These are phyloP conservation scores for Rhizopogon vesiculosus DNA, from an alignment of 768 basidiomycete genomes.

Conservation along the genomic window DNA sequence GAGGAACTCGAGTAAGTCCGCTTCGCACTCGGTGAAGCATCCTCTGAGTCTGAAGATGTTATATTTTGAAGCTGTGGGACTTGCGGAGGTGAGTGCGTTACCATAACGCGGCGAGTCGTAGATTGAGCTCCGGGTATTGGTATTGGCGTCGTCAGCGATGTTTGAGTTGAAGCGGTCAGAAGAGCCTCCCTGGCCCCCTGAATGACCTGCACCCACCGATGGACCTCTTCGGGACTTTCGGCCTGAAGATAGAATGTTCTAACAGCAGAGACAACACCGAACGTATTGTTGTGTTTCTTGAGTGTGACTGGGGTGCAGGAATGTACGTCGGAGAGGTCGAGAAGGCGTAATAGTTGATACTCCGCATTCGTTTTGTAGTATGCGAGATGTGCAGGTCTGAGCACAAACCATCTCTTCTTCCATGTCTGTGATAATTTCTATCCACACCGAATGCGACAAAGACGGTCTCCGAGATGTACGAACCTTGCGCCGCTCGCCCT, in stretches of 20 bases:
- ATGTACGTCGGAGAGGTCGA: slow-evolving; percentile 86
- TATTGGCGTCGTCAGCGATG: slow-evolving; percentile 42
- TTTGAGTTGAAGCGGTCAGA: slow-evolving; percentile 58
- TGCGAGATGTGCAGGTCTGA: slow-evolving; percentile 86
- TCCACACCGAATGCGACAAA: slow-evolving; percentile 1
- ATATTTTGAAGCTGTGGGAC: slow-evolving; percentile 40
- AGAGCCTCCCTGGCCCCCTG: slow-evolving; percentile 69
- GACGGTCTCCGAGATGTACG: slow-evolving; percentile 16
- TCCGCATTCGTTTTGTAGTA: slow-evolving; percentile 97
- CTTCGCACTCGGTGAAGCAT: slow-evolving; percentile 47
- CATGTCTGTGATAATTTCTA: slow-evolving; percentile 62
- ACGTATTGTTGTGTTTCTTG: slow-evolving; percentile 85
- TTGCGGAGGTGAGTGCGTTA: slow-evolving; percentile 47
- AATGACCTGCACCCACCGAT: slow-evolving; percentile 80
- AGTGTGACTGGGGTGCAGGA: slow-evolving; percentile 83
- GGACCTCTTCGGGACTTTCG: slow-evolving; percentile 61
- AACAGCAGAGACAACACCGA: slow-evolving; percentile 86
- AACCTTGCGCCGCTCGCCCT: slow-evolving; percentile 96
- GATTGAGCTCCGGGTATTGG: slow-evolving; percentile 40
- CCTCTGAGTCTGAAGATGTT: slow-evolving; percentile 80
- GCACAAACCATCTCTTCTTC: slow-evolving; percentile 99
- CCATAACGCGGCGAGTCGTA: slow-evolving; percentile 26
- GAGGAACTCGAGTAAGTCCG: slow-evolving; percentile 41
- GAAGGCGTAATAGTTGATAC: slow-evolving; percentile 85
- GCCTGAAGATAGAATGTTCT: slow-evolving; percentile 93